Evolutionary conservation across 2,329 filamentous ascomycete species (phyloP).

Genomic region (Aureobasidium leucospermi): DNA sequence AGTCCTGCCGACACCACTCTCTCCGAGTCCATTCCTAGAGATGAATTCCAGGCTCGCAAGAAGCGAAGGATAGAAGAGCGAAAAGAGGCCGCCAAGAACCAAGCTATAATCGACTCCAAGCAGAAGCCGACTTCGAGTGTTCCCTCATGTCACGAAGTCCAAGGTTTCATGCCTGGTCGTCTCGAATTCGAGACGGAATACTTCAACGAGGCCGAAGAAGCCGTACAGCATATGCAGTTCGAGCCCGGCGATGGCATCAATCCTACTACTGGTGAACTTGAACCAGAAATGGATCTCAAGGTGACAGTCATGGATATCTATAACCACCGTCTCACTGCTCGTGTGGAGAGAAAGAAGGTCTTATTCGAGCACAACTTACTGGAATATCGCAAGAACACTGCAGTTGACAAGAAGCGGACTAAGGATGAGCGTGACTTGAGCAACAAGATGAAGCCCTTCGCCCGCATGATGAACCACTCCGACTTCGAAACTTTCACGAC

Average conservation of each 20-base stretch:
- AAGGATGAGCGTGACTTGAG: constrained; percentile 90
- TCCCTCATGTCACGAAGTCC: constrained; percentile 93
- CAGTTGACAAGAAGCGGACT: constrained; percentile 85
- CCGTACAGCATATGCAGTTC: constrained; percentile 96
- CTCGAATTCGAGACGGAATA: constrained; percentile 97
- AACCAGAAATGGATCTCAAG: constrained; percentile 96
- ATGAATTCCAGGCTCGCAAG: constrained; percentile 88
- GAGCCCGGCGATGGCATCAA: constrained; percentile 93
- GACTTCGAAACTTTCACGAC: constrained; percentile 84
- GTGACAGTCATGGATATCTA: constrained; percentile 98
- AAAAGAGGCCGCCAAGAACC: constrained; percentile 78
- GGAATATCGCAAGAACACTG: constrained; percentile 86
- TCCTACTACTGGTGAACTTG: constrained; percentile 71
- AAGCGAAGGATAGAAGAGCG: constrained; percentile 89
- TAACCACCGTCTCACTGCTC: constrained; percentile 81
- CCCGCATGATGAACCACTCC: constrained; percentile 87
- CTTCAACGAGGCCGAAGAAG: constrained; percentile 95
- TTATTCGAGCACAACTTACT: constrained; percentile 92
- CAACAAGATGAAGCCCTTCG: constrained; percentile 92
- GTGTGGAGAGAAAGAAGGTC: constrained; percentile 91
- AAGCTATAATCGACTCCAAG: constrained; percentile 76
- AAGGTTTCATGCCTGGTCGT: constrained; percentile 96
- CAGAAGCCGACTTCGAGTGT: constrained; percentile 95
- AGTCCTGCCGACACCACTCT: constrained; percentile 74
- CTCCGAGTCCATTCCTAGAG: constrained; percentile 72